Conservation (phyloP, 768 basidiomycete genomes). For the Dentipellis fragilis region DNA sequence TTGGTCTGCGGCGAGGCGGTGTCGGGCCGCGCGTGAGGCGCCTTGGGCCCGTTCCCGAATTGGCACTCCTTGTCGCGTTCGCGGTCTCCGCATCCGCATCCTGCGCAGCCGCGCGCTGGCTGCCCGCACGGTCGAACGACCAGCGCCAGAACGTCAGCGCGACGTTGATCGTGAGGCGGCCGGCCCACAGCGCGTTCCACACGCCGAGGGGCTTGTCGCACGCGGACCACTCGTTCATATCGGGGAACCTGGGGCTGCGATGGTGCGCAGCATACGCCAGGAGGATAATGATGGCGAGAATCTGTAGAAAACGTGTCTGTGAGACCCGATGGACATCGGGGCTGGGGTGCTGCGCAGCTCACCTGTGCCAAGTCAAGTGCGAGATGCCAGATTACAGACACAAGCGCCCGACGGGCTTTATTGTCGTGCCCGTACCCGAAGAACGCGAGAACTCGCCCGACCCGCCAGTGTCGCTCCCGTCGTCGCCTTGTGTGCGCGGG, state of each 20-base stretch:
- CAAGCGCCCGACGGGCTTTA: slow-evolving; percentile 39
- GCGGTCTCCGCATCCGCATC: not conserved
- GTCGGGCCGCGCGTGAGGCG: no score
- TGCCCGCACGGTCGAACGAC: slow-evolving; percentile 17
- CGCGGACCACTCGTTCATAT: slow-evolving; percentile 46
- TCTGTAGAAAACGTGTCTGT: slow-evolving; percentile 25
- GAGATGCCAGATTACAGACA: slow-evolving; percentile 42
- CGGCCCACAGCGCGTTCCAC: slow-evolving; percentile 60
- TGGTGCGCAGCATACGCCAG: slow-evolving; percentile 36
- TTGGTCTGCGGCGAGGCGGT: no score
- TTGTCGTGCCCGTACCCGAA: slow-evolving; percentile 48
- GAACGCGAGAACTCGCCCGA: slow-evolving; percentile 23
- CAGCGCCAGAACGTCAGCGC: slow-evolving; percentile 50
- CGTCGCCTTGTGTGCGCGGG: not conserved
- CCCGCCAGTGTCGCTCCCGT: slow-evolving; percentile 12
- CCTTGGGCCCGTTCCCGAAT: not conserved
- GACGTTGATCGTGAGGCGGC: slow-evolving; percentile 39
- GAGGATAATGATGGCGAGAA: slow-evolving; percentile 39
- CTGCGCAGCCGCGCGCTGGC: slow-evolving; percentile 1
- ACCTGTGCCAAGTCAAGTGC: slow-evolving; percentile 47
- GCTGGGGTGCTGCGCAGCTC: slow-evolving; percentile 6
- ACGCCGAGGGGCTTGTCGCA: slow-evolving; percentile 56
- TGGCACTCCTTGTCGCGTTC: not conserved
- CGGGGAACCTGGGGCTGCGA: slow-evolving; percentile 32
- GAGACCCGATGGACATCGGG: slow-evolving; percentile 1